Conservation (phyloP, 1,284 basidiomycete species). For the Boletus albobrunnescens region DNA sequence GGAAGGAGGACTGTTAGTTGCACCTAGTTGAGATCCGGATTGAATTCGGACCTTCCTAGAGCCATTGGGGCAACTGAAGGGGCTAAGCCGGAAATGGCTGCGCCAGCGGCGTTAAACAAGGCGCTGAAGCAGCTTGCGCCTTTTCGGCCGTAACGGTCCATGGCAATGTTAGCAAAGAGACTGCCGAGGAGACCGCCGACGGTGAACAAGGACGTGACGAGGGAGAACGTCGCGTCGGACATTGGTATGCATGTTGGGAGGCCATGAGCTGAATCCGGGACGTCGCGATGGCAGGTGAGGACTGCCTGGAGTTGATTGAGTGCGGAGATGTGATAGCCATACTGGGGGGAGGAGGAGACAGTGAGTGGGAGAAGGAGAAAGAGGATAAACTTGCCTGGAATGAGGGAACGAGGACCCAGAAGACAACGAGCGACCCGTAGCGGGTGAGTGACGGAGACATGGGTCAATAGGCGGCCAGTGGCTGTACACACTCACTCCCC, state of each 20-base stretch:
- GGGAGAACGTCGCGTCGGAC: constrained; percentile 70
- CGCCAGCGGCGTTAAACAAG: constrained; percentile 55
- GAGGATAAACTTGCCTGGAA: constrained; percentile 51
- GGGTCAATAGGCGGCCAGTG: no score
- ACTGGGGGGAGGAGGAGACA: constrained; percentile 36
- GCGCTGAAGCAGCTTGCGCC: constrained; percentile 61
- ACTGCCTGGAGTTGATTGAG: constrained; percentile 83
- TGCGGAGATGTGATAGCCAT: constrained; percentile 81
- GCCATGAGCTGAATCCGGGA: constrained; percentile 27
- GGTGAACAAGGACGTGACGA: constrained; percentile 82
- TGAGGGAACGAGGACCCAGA: constrained; percentile 60
- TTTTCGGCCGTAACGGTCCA: constrained; percentile 66
- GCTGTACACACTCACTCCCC: no score
- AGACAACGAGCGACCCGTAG: constrained; percentile 58
- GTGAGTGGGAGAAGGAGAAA: background rate
- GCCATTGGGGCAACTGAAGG: constrained; percentile 55
- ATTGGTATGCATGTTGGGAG: constrained; percentile 73
- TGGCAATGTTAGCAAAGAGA: constrained; percentile 62
- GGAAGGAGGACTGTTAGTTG: background rate
- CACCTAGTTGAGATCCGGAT: background rate
- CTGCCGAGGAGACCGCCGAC: constrained; percentile 85
- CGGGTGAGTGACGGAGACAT: constrained; percentile 43
- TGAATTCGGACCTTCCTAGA: constrained; percentile 57
- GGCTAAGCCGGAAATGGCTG: constrained; percentile 62
- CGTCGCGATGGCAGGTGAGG: constrained; percentile 55